These are phyloP conservation scores for Entomortierella chlamydospora DNA, from an alignment of 192 early-diverging fungal species.

Conservation along the genomic window DNA sequence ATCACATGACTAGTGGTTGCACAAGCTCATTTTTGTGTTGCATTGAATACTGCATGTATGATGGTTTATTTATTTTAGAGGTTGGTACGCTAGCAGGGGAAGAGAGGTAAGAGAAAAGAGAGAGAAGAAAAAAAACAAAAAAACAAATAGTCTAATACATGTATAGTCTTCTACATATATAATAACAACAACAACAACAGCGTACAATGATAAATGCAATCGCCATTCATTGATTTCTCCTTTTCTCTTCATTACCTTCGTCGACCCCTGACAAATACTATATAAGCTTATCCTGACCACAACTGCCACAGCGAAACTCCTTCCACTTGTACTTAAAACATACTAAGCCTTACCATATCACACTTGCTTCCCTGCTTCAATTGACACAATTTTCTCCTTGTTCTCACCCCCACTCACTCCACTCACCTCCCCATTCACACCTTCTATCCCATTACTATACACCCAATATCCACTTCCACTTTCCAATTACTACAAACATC, in stretches of 20 bases:
- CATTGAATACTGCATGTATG: not conserved
- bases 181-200: not conserved
- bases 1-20: conserved; percentile 2
- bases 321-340: not conserved
- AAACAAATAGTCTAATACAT: too few relatives aligned
- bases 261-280: not conserved
- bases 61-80: too few relatives aligned
- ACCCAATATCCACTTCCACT: not conserved
- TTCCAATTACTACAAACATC: not conserved
- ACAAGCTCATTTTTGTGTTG: not conserved
- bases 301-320: not conserved
- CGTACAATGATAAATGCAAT: not conserved
- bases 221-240: not conserved
- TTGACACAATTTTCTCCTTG: not conserved
- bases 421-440: too few relatives aligned
- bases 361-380: not conserved
- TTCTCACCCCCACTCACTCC: too few relatives aligned
- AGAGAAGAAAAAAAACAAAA: too few relatives aligned
- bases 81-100: not conserved
- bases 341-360: not conserved
- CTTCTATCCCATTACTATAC: too few relatives aligned
- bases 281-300: not conserved
- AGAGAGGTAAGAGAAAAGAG: not conserved
- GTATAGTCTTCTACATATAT: too few relatives aligned
- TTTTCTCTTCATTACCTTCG: not conserved